Evolutionary conservation across 805 yeast species (phyloP), one percentile per base, ranked within the genome.

Genomic region (Millerago galiae): DNA sequence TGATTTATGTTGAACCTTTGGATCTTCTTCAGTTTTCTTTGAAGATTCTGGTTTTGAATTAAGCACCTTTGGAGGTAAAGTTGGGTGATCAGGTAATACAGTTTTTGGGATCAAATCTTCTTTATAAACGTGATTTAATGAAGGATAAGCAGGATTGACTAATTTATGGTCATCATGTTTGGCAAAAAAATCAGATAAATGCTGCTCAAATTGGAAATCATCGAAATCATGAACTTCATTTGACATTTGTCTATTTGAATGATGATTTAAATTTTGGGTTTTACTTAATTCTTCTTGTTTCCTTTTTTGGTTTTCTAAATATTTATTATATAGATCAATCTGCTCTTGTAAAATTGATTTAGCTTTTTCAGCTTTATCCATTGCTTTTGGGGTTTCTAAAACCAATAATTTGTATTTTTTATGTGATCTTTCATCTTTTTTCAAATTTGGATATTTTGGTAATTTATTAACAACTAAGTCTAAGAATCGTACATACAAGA

Each of bases 401-500:
- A 56, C 32, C 25, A 54, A 36, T 1, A 27, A 16, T 5, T 30
- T 34, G 40, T 52, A 56, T 4, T n/a, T 34, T 38, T 46, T 46
- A 28, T 53, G 45, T 2, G 35, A 34, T 12, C 42, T 44, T 17
- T 54, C 39, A 29, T 56, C 53, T 18, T 43, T 43, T 47, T 56
- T 59, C 40, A 72, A 49, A 21, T 67, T 72, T 0, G 79, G 77
- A 46, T 75, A 79, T 6, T 46, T 57, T 14, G 68, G 67, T 34
- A 79, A 52, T 38, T 62, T 63, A 58, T 74, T 71, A 41, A 72
- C 67, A 27, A 77, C 64, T 37, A 79, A 62, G 45, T 82, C 85
- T 17, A 81, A 71, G 50, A 76, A 80, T 43, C 89, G 60, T 35
- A 74, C 61, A 52, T 79, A 79, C 42, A 78, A 60, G 26, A 77